Evolutionary conservation across 1,284 basidiomycete species (phyloP).

Genomic region (Boletus mariae): DNA sequence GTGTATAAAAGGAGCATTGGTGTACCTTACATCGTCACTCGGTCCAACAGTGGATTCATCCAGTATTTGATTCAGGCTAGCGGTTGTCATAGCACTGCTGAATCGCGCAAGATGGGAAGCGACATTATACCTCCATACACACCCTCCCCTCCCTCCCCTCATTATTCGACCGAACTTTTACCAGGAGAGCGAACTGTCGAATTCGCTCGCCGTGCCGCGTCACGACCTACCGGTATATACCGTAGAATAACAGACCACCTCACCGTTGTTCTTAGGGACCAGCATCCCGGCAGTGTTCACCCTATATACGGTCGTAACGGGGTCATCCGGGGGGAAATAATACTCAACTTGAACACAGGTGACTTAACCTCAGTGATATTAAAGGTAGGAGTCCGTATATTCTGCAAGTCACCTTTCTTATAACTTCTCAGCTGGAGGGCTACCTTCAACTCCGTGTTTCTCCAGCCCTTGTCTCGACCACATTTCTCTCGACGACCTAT

Average conservation of each 20-base stretch:
- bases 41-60: background rate
- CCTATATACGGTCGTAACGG: constrained; percentile 23
- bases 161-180: constrained; percentile 23
- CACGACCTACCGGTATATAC: constrained; percentile 19
- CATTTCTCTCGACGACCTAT: constrained; percentile 20
- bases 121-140: constrained; percentile 21
- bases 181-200: constrained; percentile 28
- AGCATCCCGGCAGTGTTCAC: constrained; percentile 21
- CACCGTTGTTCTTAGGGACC: constrained; percentile 24
- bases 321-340: constrained; percentile 25
- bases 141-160: constrained; percentile 22
- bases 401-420: constrained; percentile 1
- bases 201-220: constrained; percentile 7
- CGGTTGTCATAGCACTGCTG: background rate
- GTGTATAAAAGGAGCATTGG: too few relatives aligned
- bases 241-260: constrained; percentile 32
- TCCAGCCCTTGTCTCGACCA: constrained; percentile 11
- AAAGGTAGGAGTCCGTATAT: constrained; percentile 18
- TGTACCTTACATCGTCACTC: too few relatives aligned
- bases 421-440: constrained; percentile 27
- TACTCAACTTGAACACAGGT: constrained; percentile 8
- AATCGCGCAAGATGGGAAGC: constrained; percentile 13
- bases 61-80: background rate
- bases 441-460: constrained; percentile 16
- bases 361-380: constrained; percentile 21